phyloP scores from a whole-genome alignment of 441 rosid species.

The Eutrema salsugineum region DNA sequence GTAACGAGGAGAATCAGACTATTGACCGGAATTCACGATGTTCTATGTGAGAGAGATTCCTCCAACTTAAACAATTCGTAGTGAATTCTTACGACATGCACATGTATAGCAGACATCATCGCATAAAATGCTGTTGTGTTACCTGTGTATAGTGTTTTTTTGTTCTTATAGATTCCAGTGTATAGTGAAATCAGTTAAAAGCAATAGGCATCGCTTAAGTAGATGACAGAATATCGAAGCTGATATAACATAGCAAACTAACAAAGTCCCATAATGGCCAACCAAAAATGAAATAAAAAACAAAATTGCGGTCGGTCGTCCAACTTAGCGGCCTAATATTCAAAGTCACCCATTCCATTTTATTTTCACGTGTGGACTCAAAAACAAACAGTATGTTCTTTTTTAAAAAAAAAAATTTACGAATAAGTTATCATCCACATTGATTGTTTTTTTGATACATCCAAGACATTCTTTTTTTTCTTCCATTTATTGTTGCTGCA shows the following conservation, averaged over 20 bases:
- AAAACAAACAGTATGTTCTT: background rate
- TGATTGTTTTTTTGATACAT: slow-evolving; percentile 11
- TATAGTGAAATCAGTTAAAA: background rate
- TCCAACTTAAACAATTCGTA: too few species aligned
- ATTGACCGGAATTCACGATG: too few species aligned
- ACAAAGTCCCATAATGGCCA: background rate
- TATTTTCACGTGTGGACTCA: slow-evolving; percentile 16
- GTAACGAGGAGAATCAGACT: too few species aligned
- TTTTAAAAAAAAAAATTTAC: background rate
- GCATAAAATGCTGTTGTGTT: background rate
- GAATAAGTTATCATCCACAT: background rate
- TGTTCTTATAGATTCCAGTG: background rate
- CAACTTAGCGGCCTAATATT: slow-evolving; percentile 19
- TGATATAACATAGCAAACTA: background rate
- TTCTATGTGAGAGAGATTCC: too few species aligned
- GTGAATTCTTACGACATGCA: background rate
- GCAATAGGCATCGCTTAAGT: background rate
- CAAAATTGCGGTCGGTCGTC: slow-evolving; percentile 30
- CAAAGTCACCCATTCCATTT: slow-evolving; percentile 8
- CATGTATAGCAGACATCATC: background rate
- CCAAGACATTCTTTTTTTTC: background rate
- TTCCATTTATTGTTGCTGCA: background rate
- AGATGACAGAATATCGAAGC: background rate
- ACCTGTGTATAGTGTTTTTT: background rate
- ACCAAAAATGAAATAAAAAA: background rate